A percentile compares a stretch with the other conserved stretches of the same genome.
These are phyloP conservation scores for Dryadomyces quercus-mongolicae DNA, from an alignment of 2,329 filamentous ascomycete genomes.

Conservation along the genomic window DNA sequence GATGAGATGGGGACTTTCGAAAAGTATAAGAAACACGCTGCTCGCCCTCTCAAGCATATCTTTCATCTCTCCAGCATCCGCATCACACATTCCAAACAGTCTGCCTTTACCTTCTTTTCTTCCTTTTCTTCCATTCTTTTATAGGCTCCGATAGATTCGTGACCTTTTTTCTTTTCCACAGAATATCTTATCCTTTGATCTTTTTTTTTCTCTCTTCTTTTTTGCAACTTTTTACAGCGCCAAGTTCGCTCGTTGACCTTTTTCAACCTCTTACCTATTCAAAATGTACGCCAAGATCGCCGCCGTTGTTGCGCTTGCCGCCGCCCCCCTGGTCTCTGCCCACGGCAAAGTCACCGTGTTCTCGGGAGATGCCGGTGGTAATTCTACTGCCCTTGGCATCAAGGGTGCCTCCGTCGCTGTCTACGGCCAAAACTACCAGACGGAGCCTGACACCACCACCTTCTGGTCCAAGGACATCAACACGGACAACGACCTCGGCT, in stretches of 20 bases:
- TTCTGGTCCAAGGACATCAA: constrained; percentile 36
- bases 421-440: constrained; percentile 45
- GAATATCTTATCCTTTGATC: background rate
- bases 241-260: background rate
- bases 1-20: background rate
- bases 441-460: constrained; percentile 52
- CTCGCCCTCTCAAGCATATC: too few relatives aligned
- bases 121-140: constrained; percentile 1
- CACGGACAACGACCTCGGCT: constrained; percentile 29
- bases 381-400: constrained; percentile 38
- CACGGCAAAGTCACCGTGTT: constrained; percentile 50
- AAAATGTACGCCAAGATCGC: constrained; percentile 22
- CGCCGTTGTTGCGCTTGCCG: constrained; percentile 37
- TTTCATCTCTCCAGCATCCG: background rate
- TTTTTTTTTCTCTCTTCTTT: background rate
- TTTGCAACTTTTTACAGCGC: background rate
- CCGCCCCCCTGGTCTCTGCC: constrained; percentile 42
- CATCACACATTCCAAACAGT: background rate
- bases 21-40: background rate
- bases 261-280: background rate
- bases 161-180: background rate
- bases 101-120: background rate
- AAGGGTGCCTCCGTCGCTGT: constrained; percentile 46
- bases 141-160: background rate
- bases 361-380: constrained; percentile 43